Evolutionary conservation across 2,329 filamentous ascomycete genomes (phyloP).

Genomic region (Coccinonectria pachysandricola): DNA sequence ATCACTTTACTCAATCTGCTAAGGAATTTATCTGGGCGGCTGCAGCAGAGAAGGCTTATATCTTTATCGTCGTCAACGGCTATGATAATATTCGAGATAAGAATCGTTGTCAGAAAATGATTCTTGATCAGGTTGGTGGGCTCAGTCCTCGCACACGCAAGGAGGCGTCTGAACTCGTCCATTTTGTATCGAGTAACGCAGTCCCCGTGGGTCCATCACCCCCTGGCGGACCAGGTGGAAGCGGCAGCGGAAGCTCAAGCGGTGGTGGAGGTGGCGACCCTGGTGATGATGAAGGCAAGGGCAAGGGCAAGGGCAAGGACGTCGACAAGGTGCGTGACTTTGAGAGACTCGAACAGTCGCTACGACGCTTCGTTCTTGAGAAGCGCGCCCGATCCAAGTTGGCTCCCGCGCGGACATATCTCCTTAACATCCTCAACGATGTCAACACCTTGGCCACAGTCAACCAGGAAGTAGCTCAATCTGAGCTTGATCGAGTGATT

Average conservation of each 20-base stretch:
- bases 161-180: slow-evolving; percentile 83
- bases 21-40: slow-evolving; percentile 96
- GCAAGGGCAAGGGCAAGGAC: slow-evolving; percentile 74
- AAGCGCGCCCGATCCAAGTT: slow-evolving; percentile 93
- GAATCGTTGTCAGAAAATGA: slow-evolving; percentile 81
- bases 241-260: slow-evolving; percentile 41
- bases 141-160: slow-evolving; percentile 92
- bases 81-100: slow-evolving; percentile 93
- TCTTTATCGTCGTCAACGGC: slow-evolving; percentile 97
- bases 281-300: slow-evolving; percentile 46
- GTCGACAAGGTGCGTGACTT: slow-evolving; percentile 86
- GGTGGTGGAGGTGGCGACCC: slow-evolving; percentile 48
- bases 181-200: slow-evolving; percentile 96
- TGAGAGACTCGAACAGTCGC: slow-evolving; percentile 74
- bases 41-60: slow-evolving; percentile 92
- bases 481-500: slow-evolving; percentile 74
- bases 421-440: slow-evolving; percentile 86
- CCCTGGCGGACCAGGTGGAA: slow-evolving; percentile 43
- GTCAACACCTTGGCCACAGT: slow-evolving; percentile 72
- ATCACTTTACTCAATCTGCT: slow-evolving; percentile 96
- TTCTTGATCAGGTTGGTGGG: slow-evolving; percentile 76
- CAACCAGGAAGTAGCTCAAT: slow-evolving; percentile 77
- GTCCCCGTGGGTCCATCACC: slow-evolving; percentile 62
- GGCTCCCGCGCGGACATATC: slow-evolving; percentile 88
- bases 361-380: slow-evolving; percentile 88